phyloP scores from a whole-genome alignment of 2,329 filamentous ascomycete species.

The Colletotrichum acutatum region DNA sequence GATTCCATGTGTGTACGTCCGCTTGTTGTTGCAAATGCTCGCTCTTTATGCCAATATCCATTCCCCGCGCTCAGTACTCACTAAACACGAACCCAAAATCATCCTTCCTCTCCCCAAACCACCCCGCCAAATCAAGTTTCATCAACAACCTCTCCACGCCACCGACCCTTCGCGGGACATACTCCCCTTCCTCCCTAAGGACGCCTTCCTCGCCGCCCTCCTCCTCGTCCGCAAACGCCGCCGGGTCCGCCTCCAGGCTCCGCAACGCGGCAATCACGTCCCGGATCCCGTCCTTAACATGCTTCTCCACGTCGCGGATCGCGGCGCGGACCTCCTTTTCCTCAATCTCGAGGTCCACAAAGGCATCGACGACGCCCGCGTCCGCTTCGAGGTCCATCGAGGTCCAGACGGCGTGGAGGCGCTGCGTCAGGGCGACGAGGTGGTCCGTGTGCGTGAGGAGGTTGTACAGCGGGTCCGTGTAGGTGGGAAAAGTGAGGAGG shows the following conservation, averaged over 20 bases:
- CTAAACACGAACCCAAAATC: conserved; percentile 26
- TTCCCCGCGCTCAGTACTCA: conserved; percentile 10
- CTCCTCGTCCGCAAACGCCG: conserved; percentile 58
- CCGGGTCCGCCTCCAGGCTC: conserved; percentile 54
- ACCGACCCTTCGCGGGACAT: conserved; percentile 77
- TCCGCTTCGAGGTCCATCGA: conserved; percentile 85
- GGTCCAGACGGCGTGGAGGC: conserved; percentile 80
- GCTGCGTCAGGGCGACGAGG: conserved; percentile 79
- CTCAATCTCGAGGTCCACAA: conserved; percentile 77
- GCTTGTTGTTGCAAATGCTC: no score
- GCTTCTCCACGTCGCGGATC: conserved; percentile 70
- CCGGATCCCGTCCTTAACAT: conserved; percentile 75
- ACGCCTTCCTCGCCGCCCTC: conserved; percentile 41
- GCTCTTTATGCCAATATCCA: neutral
- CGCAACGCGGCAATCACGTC: conserved; percentile 70
- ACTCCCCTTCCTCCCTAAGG: conserved; percentile 60
- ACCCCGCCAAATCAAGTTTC: conserved; percentile 82
- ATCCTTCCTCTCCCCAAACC: conserved; percentile 55
- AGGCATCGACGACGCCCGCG: conserved; percentile 82
- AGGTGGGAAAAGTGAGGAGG: conserved; percentile 71
- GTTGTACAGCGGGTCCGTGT: conserved; percentile 73
- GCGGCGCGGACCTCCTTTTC: conserved; percentile 75
- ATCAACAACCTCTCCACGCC: conserved; percentile 88
- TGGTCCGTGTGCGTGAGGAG: conserved; percentile 83
- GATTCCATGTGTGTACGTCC: neutral